A percentile compares a stretch with the other conserved stretches of the same genome.
phyloP scores from a whole-genome alignment of 225 moss, liverwort and hornwort genomes.

The Rhytidiadelphus loreus region DNA sequence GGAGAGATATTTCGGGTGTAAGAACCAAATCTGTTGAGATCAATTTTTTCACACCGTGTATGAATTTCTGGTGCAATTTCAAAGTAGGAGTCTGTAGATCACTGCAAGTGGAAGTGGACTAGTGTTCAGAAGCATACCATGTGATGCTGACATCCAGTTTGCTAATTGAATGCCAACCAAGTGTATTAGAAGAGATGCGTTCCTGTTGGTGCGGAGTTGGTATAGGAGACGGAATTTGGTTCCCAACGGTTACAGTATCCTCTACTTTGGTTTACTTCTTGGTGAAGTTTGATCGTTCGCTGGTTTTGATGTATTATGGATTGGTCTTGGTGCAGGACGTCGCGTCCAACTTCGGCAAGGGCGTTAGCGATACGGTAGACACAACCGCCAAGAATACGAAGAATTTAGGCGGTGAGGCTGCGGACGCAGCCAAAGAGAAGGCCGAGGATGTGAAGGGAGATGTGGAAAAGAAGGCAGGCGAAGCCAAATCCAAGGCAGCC shows the following conservation, averaged over 20 bases:
- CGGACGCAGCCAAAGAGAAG: neutral
- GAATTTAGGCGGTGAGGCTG: slow-evolving; percentile 14
- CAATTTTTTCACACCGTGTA: too few relatives aligned
- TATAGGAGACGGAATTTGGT: neutral
- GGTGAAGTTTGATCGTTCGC: neutral
- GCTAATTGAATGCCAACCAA: neutral
- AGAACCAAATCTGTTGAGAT: neutral
- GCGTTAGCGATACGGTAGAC: neutral
- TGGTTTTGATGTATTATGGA: neutral
- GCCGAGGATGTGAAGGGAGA: slow-evolving; percentile 14
- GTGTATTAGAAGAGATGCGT: neutral
- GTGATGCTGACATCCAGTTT: neutral
- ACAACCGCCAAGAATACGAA: slow-evolving; percentile 14
- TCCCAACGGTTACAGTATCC: neutral
- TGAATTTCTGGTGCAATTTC: neutral
- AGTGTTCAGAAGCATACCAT: neutral
- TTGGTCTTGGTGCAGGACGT: slow-evolving; percentile 2
- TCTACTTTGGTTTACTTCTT: too few relatives aligned
- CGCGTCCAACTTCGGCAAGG: slow-evolving; percentile 11
- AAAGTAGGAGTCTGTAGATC: neutral
- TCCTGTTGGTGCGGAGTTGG: neutral
- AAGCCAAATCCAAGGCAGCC: neutral
- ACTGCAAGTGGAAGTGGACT: too few relatives aligned
- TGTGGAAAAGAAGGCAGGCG: neutral
- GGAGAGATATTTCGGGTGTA: too few relatives aligned